Evolutionary conservation across 495 filamentous ascomycete species (phyloP), one percentile per base, ranked within the genome.

Genomic region (Lasiosphaeris hirsuta): DNA sequence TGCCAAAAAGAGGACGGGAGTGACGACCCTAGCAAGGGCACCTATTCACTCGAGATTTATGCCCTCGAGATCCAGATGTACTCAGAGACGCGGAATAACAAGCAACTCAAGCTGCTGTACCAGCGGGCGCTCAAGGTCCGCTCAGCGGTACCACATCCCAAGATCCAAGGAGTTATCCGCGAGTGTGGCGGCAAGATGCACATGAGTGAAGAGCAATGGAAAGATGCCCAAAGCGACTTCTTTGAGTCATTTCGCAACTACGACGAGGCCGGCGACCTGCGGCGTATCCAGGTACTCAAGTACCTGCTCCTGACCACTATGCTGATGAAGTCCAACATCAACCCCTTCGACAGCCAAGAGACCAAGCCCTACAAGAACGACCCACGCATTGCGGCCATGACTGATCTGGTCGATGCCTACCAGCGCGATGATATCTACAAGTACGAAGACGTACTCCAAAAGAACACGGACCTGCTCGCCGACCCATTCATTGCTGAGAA

Each of bases 141-240:
- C 50, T 97, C 94, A 43, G 94, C 95, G 0, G 95, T 98, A 7
- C 92, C 94, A 10, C 94, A 98, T 72, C 94, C 94, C 50, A 96
- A 96, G 76, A 96, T 98, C 66, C 97, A 97, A 90, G 94, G 94
- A 35, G 90, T 97, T 68, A 97, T 98, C 67, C 88, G 95, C 49
- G 94, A 98, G 73, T 97, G 94, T 71, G 95, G 94, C 62, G 94
- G 94, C 58, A 98, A 98, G 78, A 98, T 98, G 94, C 92, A 98
- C 73, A 97, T 98, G 95, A 96, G 90, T 66, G 94, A 98, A 78
- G 94, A 97, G 75, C 96, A 96, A 71, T 98, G 94, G 94, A 90
- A 96, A 72, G 89, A 91, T 56, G 94, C 94, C 4, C 93, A 97
- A 68, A 92, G 85, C 61, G 95, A 96, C 72, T 98, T 98, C 74